A percentile compares a stretch with the other conserved stretches of the same genome.
These are phyloP conservation scores for Dactylis glomerata DNA, from an alignment of 176 grass and related monocot genomes.

Conservation along the genomic window DNA sequence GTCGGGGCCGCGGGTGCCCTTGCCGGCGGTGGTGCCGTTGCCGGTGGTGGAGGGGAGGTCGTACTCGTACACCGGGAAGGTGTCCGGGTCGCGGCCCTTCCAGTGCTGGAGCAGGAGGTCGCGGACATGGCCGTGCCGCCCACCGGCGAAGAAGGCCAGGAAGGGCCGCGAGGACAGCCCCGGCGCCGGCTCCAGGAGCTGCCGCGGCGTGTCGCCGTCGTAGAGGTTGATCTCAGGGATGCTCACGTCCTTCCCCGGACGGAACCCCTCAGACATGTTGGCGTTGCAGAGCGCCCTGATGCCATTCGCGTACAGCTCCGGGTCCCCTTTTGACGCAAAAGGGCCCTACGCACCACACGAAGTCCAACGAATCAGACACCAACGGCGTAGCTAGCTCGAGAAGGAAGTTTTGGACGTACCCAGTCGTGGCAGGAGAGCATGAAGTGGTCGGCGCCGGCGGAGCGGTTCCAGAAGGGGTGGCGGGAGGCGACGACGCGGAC, in stretches of 20 bases:
- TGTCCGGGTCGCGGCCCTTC: slow-evolving; percentile 41
- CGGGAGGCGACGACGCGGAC: slow-evolving; percentile 50
- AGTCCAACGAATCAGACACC: too few relatives aligned
- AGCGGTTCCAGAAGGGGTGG: slow-evolving; percentile 72
- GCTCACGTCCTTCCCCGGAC: slow-evolving; percentile 56
- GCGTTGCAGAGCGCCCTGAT: slow-evolving; percentile 78
- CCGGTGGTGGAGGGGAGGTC: slow-evolving; percentile 5
- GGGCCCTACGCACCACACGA: slow-evolving; percentile 38
- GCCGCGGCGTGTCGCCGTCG: slow-evolving; percentile 38
- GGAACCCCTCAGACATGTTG: slow-evolving; percentile 75
- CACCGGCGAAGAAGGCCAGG: slow-evolving; percentile 73
- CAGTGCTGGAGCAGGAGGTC: slow-evolving; percentile 52
- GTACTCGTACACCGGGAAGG: slow-evolving; percentile 57
- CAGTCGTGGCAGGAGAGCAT: slow-evolving; percentile 91
- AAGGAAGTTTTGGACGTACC: slow-evolving; percentile 16
- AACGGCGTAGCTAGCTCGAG: too few relatives aligned
- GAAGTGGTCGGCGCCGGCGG: slow-evolving; percentile 73
- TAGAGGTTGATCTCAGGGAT: slow-evolving; percentile 66
- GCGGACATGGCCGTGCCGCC: slow-evolving; percentile 53
- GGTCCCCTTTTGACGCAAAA: slow-evolving; percentile 36
- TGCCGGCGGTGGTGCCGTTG: not conserved
- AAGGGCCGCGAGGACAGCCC: not conserved
- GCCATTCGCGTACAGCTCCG: slow-evolving; percentile 48
- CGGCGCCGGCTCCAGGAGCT: slow-evolving; percentile 34
- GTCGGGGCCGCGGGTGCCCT: not conserved